These are phyloP conservation scores for Dioszegia aurantiaca DNA, from an alignment of 768 basidiomycete genomes.

Conservation along the genomic window DNA sequence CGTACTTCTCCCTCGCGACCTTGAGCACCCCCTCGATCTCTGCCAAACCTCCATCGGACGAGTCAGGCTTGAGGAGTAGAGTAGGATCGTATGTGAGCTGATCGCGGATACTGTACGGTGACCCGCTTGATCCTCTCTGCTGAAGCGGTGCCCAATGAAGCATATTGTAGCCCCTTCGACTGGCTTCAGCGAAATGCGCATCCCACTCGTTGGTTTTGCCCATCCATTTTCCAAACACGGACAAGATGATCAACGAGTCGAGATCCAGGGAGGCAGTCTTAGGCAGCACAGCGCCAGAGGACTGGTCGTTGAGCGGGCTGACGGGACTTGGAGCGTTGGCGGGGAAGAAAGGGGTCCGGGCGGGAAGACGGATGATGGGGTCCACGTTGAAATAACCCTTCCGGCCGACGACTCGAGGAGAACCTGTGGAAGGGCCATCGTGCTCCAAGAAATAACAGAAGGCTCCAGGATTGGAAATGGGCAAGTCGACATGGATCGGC, in stretches of 20 bases:
- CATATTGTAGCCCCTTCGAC: slow-evolving; percentile 93
- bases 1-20: slow-evolving; percentile 74
- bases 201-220: slow-evolving; percentile 75
- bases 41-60: slow-evolving; percentile 58
- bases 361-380: slow-evolving; percentile 73
- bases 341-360: slow-evolving; percentile 71
- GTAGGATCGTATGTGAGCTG: slow-evolving; percentile 79
- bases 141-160: slow-evolving; percentile 95
- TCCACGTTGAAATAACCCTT: slow-evolving; percentile 97
- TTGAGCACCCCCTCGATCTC: slow-evolving; percentile 60
- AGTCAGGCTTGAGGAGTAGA: slow-evolving; percentile 58
- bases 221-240: slow-evolving; percentile 98
- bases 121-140: slow-evolving; percentile 79
- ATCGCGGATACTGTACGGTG: slow-evolving; percentile 89
- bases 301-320: slow-evolving; percentile 27
- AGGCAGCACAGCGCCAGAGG: slow-evolving; percentile 54
- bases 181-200: slow-evolving; percentile 75
- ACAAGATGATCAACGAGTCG: slow-evolving; percentile 82
- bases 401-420: slow-evolving; percentile 68
- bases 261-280: slow-evolving; percentile 67
- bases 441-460: slow-evolving; percentile 96
- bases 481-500: slow-evolving; percentile 87
- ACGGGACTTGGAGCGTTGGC: slow-evolving; percentile 15
- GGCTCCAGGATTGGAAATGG: slow-evolving; percentile 93
- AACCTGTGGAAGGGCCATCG: slow-evolving; percentile 36